These are phyloP conservation scores for Blastobotrys aristatus DNA, from an alignment of 1,139 yeast species.

Conservation along the genomic window DNA sequence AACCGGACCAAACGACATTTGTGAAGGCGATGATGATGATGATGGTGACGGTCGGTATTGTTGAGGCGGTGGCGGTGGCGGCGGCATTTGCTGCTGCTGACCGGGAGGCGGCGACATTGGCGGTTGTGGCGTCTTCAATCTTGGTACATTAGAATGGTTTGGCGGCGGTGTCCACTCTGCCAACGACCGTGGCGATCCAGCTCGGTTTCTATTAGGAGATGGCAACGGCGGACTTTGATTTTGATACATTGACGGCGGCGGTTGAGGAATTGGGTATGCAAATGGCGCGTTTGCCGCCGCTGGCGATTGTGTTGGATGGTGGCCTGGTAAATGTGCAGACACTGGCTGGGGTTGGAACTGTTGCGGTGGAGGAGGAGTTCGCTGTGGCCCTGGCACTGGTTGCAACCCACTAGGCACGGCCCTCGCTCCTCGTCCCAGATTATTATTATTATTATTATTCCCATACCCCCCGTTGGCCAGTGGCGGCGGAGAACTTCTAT, in stretches of 20 bases:
- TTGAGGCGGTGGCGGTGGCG: conserved; percentile 3
- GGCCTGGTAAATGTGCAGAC: neutral
- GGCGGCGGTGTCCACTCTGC: conserved; percentile 8
- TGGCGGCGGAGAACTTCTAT: neutral
- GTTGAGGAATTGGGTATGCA: conserved; percentile 9
- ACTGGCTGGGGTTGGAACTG: neutral
- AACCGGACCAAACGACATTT: conserved; percentile 14
- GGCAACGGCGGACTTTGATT: neutral
- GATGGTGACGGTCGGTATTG: conserved; percentile 3
- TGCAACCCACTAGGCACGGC: conserved; percentile 2
- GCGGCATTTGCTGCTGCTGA: neutral
- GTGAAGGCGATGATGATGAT: conserved; percentile 28
- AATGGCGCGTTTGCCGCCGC: neutral
- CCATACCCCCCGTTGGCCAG: neutral
- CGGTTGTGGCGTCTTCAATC: conserved; percentile 13
- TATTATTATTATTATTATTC: too few species aligned
- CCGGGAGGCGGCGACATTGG: conserved; percentile 13
- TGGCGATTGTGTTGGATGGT: conserved; percentile 1
- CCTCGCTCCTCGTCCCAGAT: neutral
- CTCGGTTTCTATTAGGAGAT: neutral
- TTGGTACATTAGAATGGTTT: conserved; percentile 9
- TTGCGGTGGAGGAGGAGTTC: neutral
- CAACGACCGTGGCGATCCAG: neutral
- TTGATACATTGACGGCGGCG: conserved; percentile 15
- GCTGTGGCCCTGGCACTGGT: neutral